Conservation (phyloP, 1,284 basidiomycete genomes). For the Anthracocystis panici-leucophaei region DNA sequence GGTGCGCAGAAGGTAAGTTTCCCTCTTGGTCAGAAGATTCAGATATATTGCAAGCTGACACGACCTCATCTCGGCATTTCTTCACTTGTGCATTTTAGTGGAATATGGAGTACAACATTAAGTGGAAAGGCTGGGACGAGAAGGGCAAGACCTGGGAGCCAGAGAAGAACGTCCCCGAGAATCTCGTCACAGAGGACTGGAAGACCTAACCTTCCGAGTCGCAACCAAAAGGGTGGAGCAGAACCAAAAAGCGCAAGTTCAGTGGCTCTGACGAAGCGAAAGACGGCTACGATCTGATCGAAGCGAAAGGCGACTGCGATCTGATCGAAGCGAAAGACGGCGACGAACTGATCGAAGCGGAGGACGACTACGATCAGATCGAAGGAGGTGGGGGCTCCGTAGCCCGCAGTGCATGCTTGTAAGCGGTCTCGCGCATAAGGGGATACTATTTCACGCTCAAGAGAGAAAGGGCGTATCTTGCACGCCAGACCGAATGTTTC, state of each 20-base stretch:
- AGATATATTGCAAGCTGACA: neutral
- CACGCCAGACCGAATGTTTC: no score
- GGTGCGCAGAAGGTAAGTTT: conserved; percentile 27
- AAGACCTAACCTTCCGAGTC: conserved; percentile 46
- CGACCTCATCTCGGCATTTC: neutral
- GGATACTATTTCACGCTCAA: no score
- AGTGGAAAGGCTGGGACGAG: conserved; percentile 54
- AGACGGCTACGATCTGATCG: conserved; percentile 27
- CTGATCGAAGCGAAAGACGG: conserved; percentile 14
- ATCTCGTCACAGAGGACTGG: conserved; percentile 45
- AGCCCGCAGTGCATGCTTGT: no score
- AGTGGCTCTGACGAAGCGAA: no score
- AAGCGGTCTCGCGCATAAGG: no score
- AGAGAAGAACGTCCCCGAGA: conserved; percentile 24
- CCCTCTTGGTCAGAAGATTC: neutral
- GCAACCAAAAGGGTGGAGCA: conserved; percentile 43
- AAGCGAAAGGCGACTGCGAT: conserved; percentile 17
- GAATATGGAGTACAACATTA: conserved; percentile 44
- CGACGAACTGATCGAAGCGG: conserved; percentile 25
- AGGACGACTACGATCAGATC: conserved; percentile 14
- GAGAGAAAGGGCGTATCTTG: no score
- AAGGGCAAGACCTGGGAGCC: conserved; percentile 56
- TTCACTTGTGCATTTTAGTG: conserved; percentile 15
- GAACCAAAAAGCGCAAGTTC: conserved; percentile 19
- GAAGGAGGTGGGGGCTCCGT: no score